Conservation (phyloP, 73 alveolate species). For the Stentor roeselii region DNA sequence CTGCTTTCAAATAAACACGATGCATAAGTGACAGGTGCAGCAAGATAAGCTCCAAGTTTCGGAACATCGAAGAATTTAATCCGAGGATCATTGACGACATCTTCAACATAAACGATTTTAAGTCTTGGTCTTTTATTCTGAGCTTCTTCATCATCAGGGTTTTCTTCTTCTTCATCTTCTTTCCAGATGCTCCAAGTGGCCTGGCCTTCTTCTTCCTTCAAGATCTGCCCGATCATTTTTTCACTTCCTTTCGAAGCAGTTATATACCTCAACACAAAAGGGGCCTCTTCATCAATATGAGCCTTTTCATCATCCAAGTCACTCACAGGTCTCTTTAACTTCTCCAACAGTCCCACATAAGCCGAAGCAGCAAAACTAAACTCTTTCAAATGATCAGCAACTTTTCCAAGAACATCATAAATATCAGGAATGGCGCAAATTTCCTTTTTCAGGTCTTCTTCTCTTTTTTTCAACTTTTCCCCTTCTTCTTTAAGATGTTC, state of each 20-base stretch:
- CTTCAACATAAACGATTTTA: conserved; percentile 56
- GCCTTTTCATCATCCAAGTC: conserved; percentile 82
- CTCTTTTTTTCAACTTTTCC: neutral
- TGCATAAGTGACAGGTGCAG: conserved; percentile 75
- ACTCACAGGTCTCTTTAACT: conserved; percentile 45
- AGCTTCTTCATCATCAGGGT: conserved; percentile 46
- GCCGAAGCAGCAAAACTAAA: conserved; percentile 75
- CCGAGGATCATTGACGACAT: conserved; percentile 87
- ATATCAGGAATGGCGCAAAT: conserved; percentile 30
- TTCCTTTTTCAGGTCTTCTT: neutral
- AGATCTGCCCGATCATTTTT: conserved; percentile 52
- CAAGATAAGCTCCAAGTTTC: conserved; percentile 87
- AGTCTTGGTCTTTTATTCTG: conserved; percentile 50
- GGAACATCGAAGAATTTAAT: conserved; percentile 90
- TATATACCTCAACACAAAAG: conserved; percentile 52
- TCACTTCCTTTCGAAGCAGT: conserved; percentile 54
- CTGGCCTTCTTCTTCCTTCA: conserved; percentile 58
- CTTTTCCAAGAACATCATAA: conserved; percentile 34
- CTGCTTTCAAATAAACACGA: conserved; percentile 77
- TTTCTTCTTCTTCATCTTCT: conserved; percentile 45
- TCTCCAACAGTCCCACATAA: conserved; percentile 64
- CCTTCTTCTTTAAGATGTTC: neutral
- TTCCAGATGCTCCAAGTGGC: conserved; percentile 71
- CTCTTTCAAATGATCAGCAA: conserved; percentile 45
- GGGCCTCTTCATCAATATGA: conserved; percentile 65